These are phyloP conservation scores for Phytophthora pisi DNA, from an alignment of 352 stramenopile genomes.

Conservation along the genomic window DNA sequence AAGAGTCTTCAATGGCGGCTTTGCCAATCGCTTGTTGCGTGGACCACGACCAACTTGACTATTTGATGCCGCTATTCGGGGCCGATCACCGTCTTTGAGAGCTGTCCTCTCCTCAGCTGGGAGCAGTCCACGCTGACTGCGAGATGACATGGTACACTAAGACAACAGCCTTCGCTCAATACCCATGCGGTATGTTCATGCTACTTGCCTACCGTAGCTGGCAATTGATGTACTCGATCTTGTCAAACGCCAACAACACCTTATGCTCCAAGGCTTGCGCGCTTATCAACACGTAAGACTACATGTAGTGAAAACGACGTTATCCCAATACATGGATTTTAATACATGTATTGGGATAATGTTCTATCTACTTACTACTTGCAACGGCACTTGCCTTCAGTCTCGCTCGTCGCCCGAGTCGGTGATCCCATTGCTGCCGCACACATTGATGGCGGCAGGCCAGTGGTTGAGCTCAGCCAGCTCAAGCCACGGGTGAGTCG, in stretches of 20 bases:
- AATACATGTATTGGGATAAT: background rate
- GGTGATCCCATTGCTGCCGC: slow-evolving; percentile 47
- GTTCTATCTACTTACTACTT: slow-evolving; percentile 12
- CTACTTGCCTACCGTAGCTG: slow-evolving; percentile 55
- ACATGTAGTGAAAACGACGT: background rate
- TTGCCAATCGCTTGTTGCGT: too few species aligned
- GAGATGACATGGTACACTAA: too few species aligned
- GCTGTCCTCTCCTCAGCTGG: too few species aligned
- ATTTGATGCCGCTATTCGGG: too few species aligned
- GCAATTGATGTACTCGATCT: slow-evolving; percentile 89
- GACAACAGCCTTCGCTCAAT: too few species aligned
- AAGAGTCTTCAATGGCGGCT: too few species aligned
- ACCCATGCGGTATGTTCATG: background rate
- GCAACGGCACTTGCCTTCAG: slow-evolving; percentile 3
- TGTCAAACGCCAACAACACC: slow-evolving; percentile 83
- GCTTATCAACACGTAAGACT: slow-evolving; percentile 42
- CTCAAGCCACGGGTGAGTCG: slow-evolving; percentile 79
- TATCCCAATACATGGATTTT: background rate
- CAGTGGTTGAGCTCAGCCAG: slow-evolving; percentile 80
- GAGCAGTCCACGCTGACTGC: too few species aligned
- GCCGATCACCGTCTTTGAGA: too few species aligned
- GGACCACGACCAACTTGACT: too few species aligned
- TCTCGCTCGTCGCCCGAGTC: slow-evolving; percentile 29
- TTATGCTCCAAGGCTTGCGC: slow-evolving; percentile 71
- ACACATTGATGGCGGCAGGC: slow-evolving; percentile 77